Conservation (phyloP, 176 grass and related monocot species). For the Secale cereale region DNA sequence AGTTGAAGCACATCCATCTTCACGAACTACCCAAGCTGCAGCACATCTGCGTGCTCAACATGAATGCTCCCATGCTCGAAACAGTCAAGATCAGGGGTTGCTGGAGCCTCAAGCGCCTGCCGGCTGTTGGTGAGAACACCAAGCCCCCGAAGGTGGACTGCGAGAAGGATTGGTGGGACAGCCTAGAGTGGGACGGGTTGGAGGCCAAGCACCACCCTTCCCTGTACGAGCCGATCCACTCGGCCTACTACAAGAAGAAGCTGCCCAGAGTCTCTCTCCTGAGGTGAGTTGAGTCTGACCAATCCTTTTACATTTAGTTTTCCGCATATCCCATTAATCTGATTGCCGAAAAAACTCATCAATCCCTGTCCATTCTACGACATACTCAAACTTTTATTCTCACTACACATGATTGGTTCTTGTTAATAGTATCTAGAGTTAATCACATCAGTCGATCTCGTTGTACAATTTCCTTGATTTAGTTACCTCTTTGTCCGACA, state of each 20-base stretch:
- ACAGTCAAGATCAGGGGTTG: conserved; percentile 13
- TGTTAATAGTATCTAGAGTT: neutral
- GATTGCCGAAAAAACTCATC: neutral
- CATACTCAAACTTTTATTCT: neutral
- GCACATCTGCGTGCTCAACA: neutral
- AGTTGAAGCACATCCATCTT: neutral
- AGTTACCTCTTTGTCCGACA: too few species aligned
- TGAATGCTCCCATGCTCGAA: neutral
- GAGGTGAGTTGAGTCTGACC: neutral
- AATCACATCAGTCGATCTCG: too few species aligned
- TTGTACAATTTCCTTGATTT: too few species aligned
- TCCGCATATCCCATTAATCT: neutral
- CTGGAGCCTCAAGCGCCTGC: conserved; percentile 26
- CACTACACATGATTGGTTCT: neutral
- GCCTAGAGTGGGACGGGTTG: neutral
- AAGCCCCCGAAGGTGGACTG: neutral
- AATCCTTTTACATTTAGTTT: neutral
- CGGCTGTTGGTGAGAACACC: fast-evolving
- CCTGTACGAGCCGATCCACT: neutral
- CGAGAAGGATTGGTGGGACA: conserved; percentile 31
- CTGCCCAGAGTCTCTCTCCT: neutral
- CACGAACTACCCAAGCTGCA: conserved; percentile 22
- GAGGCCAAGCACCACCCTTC: neutral
- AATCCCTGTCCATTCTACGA: neutral
- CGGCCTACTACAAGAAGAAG: neutral